These are phyloP conservation scores for Silene latifolia DNA, from an alignment of 148 eudicot genomes.

Conservation along the genomic window DNA sequence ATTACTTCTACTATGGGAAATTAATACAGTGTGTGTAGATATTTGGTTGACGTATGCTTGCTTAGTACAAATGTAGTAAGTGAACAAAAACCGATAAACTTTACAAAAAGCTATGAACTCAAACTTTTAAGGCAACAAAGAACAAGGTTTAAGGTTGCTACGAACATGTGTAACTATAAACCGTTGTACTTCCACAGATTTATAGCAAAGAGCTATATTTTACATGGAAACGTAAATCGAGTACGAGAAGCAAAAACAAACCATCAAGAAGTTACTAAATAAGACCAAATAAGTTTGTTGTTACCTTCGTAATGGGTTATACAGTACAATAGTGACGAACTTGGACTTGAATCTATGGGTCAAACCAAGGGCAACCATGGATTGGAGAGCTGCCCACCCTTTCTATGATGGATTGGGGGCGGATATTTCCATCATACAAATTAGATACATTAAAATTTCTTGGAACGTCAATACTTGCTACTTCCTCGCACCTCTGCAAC, in stretches of 20 bases:
- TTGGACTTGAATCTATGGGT: conserved; percentile 75
- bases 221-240: conserved; percentile 15
- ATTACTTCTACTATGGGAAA: too few species aligned
- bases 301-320: conserved; percentile 76
- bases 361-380: conserved; percentile 69
- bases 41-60: too few species aligned
- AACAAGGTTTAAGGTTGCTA: not conserved
- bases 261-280: not conserved
- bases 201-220: conserved; percentile 1
- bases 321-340: conserved; percentile 83
- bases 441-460: too few species aligned
- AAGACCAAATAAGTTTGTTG: not conserved
- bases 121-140: too few species aligned
- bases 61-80: too few species aligned
- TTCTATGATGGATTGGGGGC: too few species aligned
- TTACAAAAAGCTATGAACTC: too few species aligned
- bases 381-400: not conserved
- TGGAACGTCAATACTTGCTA: too few species aligned
- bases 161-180: conserved; percentile 19
- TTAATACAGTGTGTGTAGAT: too few species aligned
- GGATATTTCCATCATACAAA: too few species aligned
- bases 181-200: conserved; percentile 22
- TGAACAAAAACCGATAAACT: too few species aligned
- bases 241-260: conserved; percentile 3
- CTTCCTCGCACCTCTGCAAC: too few species aligned